Evolutionary conservation across 1,284 basidiomycete species (phyloP), one percentile per base, ranked within the genome.

Genomic region (Heterobasidion parviporum): DNA sequence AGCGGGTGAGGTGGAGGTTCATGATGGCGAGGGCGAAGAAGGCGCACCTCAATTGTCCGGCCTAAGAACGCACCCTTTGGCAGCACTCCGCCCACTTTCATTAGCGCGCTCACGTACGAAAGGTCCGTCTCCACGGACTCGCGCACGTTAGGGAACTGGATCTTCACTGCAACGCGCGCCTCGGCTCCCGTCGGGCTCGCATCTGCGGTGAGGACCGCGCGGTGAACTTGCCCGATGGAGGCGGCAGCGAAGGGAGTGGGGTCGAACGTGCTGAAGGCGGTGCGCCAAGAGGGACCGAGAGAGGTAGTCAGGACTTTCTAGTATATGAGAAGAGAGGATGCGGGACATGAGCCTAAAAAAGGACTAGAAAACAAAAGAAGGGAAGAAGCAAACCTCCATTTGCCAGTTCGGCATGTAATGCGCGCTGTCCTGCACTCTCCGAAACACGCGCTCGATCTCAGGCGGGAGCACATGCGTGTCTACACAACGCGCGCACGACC

Each of bases 401-500:
- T 99, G 97, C 89, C 89, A 95, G 61, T 94, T 87, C 0, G 96
- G 97, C 95, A 98, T 99, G 70, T 98, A 98, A 70, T 99, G 93
- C 1, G 97, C 97, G 63, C 88, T 86, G 64, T 96, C 92, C 69
- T 99, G 96, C 0, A 99, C 94, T 45, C 89, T 79, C 49, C 93
- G 80, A 65, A 99, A 85, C 36, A 99, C 89, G 56, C 84, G 80
- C 67, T 98, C 94, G 8, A 98, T 75, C 64, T 97, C 92, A 0
- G 89, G 85, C 1, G 96, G 93, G 0, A 99, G 76, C 58, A 90
- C 77, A 65, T 94, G 88, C 5, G 92, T 90, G 69, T 98, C 94
- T 59, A 45, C n/a, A 41, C 38, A 10, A 41, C 38, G n/a, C 38
- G n/a, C 10, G 5, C 1, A 41, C n/a, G 7, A 26, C 26, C 38